These are phyloP conservation scores for Exophiala mesophila DNA, from an alignment of 2,329 filamentous ascomycete species.

Conservation along the genomic window DNA sequence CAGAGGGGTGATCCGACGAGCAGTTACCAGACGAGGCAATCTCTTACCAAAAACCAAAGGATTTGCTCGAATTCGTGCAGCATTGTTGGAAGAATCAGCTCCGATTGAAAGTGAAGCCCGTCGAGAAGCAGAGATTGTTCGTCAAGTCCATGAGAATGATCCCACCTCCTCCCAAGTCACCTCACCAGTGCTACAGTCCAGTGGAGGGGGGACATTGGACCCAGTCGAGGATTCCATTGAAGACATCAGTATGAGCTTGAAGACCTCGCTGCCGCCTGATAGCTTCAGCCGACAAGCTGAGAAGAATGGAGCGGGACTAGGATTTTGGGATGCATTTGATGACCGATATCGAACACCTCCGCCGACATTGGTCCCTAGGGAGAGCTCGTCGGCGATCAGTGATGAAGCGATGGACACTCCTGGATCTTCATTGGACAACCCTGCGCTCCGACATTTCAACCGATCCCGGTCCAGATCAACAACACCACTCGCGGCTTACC, in stretches of 20 bases:
- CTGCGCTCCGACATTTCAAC: conserved; percentile 27
- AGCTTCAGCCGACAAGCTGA: conserved; percentile 72
- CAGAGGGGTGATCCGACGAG: conserved; percentile 72
- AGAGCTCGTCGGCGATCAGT: conserved; percentile 43
- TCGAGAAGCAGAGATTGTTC: conserved; percentile 90
- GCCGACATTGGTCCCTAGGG: conserved; percentile 54
- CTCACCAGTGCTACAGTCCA: conserved; percentile 30
- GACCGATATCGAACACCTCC: conserved; percentile 63
- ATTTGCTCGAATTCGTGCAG: conserved; percentile 87
- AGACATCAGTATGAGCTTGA: conserved; percentile 29
- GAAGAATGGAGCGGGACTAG: conserved; percentile 65
- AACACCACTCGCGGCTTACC: conserved; percentile 36
- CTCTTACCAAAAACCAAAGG: conserved; percentile 92
- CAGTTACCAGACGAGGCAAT: conserved; percentile 82
- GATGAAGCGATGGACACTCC: conserved; percentile 37
- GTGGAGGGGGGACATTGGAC: conserved; percentile 54
- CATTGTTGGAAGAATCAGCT: conserved; percentile 78
- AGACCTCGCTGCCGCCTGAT: conserved; percentile 47
- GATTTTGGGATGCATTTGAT: conserved; percentile 77
- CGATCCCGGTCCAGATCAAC: conserved; percentile 35
- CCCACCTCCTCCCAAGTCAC: conserved; percentile 38
- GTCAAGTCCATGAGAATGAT: conserved; percentile 89
- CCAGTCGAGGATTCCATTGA: conserved; percentile 65
- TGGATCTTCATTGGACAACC: conserved; percentile 29
- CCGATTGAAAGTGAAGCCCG: conserved; percentile 85